phyloP scores from a whole-genome alignment of 495 filamentous ascomycete species.

The Articulospora tetracladia region DNA sequence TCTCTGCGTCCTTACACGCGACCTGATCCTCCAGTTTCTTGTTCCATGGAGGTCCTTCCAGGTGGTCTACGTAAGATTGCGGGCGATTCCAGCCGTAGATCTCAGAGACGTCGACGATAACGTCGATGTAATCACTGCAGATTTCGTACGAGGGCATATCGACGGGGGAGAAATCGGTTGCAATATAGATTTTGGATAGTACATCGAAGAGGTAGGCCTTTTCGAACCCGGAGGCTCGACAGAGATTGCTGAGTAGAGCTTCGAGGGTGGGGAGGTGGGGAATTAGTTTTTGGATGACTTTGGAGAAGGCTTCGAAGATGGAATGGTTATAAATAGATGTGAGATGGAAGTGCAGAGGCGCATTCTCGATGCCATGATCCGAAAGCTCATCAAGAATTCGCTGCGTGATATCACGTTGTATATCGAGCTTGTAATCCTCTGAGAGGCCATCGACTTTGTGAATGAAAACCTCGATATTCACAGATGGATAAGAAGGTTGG shows the following conservation, averaged over 20 bases:
- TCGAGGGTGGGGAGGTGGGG: slow-evolving; percentile 90
- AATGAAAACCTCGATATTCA: slow-evolving; percentile 97
- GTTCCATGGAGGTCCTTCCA: slow-evolving; percentile 56
- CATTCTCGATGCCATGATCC: slow-evolving; percentile 87
- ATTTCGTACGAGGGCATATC: slow-evolving; percentile 95
- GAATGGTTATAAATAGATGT: slow-evolving; percentile 97
- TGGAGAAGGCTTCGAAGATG: slow-evolving; percentile 97
- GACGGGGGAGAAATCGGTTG: slow-evolving; percentile 87
- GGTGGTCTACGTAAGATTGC: slow-evolving; percentile 43
- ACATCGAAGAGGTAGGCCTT: slow-evolving; percentile 98
- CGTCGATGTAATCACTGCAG: slow-evolving; percentile 95
- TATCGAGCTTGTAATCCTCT: slow-evolving; percentile 91
- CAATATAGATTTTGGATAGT: slow-evolving; percentile 96
- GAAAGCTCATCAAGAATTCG: slow-evolving; percentile 95
- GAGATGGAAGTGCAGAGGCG: slow-evolving; percentile 86
- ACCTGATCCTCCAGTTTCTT: slow-evolving; percentile 62
- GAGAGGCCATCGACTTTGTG: slow-evolving; percentile 95
- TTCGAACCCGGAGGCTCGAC: slow-evolving; percentile 85
- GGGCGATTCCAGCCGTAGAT: slow-evolving; percentile 79
- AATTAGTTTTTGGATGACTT: slow-evolving; percentile 95
- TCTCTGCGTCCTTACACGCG: slow-evolving; percentile 68
- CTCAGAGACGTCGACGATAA: slow-evolving; percentile 93
- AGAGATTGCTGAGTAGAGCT: slow-evolving; percentile 83
- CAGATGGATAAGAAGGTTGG: slow-evolving; percentile 79
- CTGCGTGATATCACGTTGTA: slow-evolving; percentile 90